Evolutionary conservation across 176 grass and related monocot genomes (phyloP).

Genomic region (Musa acuminata): DNA sequence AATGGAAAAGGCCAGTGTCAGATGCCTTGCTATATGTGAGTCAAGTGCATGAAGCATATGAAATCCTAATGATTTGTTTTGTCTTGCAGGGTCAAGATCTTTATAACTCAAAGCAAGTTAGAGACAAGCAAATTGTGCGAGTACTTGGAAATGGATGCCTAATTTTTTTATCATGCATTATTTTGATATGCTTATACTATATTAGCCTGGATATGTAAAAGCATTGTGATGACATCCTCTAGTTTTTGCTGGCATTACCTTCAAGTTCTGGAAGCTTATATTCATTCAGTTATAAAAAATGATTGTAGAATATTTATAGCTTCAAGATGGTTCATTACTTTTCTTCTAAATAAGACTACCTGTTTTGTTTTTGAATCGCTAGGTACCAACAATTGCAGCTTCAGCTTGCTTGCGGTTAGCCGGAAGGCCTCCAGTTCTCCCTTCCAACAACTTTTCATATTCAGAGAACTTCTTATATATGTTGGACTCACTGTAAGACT

Average conservation of each 20-base stretch:
- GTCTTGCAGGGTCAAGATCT: constrained; percentile 71
- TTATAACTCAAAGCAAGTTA: constrained; percentile 77
- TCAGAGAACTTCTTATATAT: constrained; percentile 98
- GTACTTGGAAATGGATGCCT: constrained; percentile 78
- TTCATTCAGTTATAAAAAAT: background rate
- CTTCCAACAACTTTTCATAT: constrained; percentile 77
- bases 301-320: background rate
- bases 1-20: too few species aligned
- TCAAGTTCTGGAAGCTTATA: background rate
- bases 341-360: background rate
- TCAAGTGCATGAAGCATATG: background rate
- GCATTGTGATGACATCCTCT: background rate
- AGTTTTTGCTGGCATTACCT: background rate
- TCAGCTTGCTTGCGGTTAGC: constrained; percentile 84
- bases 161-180: background rate
- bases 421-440: constrained; percentile 73
- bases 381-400: constrained; percentile 81
- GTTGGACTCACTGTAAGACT: constrained; percentile 87
- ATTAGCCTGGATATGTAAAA: background rate
- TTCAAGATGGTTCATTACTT: background rate
- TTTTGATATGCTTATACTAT: background rate
- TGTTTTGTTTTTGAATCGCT: background rate
- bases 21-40: background rate
- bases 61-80: background rate
- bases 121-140: constrained; percentile 90